Base-by-base conservation (phyloP, 208 protist genomes). In the Wallacemonas sp. region DNA sequence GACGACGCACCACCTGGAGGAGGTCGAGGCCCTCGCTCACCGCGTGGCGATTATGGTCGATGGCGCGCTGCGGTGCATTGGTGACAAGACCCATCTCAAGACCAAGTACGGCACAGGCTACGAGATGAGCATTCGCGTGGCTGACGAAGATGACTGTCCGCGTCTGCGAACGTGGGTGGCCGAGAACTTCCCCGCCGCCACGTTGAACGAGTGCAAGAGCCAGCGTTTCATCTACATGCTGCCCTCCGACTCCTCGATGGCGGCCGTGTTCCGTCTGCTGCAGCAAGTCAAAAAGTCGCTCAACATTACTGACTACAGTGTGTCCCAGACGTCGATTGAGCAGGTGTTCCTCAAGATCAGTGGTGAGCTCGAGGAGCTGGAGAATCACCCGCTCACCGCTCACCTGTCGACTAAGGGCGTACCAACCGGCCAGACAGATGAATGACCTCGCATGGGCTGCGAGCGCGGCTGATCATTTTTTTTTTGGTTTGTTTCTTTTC, bases 1-100 rank as follows among this genome's bases (percentile, higher is more conserved):
- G 33, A 96, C 92, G 32, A 95, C 92, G 26, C 93, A 97, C 50
- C 86, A 92, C 31, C 70, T 97, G 76, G 88, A 94, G 52, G 93
- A 97, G 77, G 79, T 82, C 52, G 88, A 95, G 63, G 86, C 86
- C 1, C 65, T 97, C 7, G 79, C 77, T 10, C 42, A 79, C 42
- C 72, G 84, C 41, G 70, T 96, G 2, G 87, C 77, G 23, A 97
- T 97, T 23, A 96, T 97, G 84, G 74, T 77, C 20, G 71, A 86
- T 49, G 94, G 94, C 41, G 65, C 65, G 25, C 57, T 98, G 22
- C 67, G 73, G 0, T 95, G 87, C 61, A 61, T 97, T 25, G 95
- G 95, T 26, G 77, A 69, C 23, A 81, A 77, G 45, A 82, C 81
- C 54, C 81, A 92, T 31, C 68, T 98, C 29, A 91, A 87, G 70